These are phyloP conservation scores for Capsicum pubescens DNA, from an alignment of 257 asterid species.

Conservation along the genomic window DNA sequence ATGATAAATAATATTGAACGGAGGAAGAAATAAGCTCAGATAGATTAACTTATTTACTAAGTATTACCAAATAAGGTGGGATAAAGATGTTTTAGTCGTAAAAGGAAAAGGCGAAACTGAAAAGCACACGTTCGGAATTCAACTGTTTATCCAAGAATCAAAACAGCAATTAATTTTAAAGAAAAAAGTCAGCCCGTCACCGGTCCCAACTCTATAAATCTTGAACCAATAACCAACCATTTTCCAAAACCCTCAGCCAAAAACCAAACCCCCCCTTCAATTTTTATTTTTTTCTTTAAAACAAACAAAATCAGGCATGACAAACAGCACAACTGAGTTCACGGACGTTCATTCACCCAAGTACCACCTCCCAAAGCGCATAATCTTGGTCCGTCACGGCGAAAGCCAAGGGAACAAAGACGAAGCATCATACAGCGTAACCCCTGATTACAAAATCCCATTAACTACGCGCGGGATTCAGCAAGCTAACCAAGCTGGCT, in stretches of 20 bases:
- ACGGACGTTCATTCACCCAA: constrained; percentile 8
- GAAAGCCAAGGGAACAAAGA: constrained; percentile 86
- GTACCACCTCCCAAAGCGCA: constrained; percentile 72
- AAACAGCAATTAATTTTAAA: neutral
- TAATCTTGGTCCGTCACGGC: constrained; percentile 90
- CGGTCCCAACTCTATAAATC: neutral
- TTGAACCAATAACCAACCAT: neutral
- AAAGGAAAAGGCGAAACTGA: neutral
- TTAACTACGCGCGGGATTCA: constrained; percentile 63
- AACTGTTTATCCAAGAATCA: neutral
- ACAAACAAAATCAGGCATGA: neutral
- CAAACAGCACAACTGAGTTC: neutral
- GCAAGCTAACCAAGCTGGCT: constrained; percentile 71
- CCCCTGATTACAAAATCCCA: constrained; percentile 83
- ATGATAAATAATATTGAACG: too few relatives aligned
- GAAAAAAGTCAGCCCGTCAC: neutral
- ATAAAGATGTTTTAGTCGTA: too few relatives aligned
- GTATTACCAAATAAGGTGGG: too few relatives aligned
- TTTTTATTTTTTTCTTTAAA: neutral
- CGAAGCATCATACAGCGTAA: constrained; percentile 64
- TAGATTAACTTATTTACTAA: too few relatives aligned
- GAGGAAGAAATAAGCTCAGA: too few relatives aligned
- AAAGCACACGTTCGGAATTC: neutral
- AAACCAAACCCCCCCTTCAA: neutral
- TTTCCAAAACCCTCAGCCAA: neutral